Base-by-base conservation (phyloP, 768 basidiomycete genomes). In the Mycena crocata region DNA sequence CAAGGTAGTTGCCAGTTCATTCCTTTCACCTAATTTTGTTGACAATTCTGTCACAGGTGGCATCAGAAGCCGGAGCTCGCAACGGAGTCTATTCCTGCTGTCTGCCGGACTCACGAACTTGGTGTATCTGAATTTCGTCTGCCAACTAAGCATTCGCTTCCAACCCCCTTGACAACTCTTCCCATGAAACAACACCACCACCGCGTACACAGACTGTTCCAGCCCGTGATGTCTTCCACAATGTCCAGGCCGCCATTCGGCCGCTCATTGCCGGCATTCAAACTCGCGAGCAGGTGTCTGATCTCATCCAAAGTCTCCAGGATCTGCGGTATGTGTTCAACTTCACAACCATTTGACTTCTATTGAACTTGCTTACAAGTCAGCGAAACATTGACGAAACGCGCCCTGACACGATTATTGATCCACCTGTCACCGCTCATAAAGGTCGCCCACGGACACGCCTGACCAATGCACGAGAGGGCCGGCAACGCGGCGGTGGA, bases 211-310 rank as follows among this genome's bases (percentile, higher is more conserved):
- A 57, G 35, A 32, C 55, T 12, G 19, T 61, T n/a, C 59, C 49
- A 2, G 48, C 49, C 1, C 57, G 57, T 1, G 57, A 59, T 17
- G 57, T 59, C 1, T 59, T 59, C 30, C 57, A 59, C 45, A 59
- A 42, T 19, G 57, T 59, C 5, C 57, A 59, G 26, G 35, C 45
- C 15, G 57, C 45, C 2, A 34, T 59, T 49, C 57, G 57, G 12
- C 57, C 57, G 4, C 46, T 45, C 7, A 15, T 59, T 28, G 34
- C 57, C n/a, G 46, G 57, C 3, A 37, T 59, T 28, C 57, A 59
- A 17, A 59, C 57, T 14, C n/a, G 19, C 2, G 44, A 59, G 26
- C 46, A 50, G 21, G 48, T 61, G 10, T 10, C 21, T 17, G 59
- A 61, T 5, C 39, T 61, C 10, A 30, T 61, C 4, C 46, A 51